These are phyloP conservation scores for Danielozyma ontarioensis DNA, from an alignment of 805 yeast species.

Conservation along the genomic window DNA sequence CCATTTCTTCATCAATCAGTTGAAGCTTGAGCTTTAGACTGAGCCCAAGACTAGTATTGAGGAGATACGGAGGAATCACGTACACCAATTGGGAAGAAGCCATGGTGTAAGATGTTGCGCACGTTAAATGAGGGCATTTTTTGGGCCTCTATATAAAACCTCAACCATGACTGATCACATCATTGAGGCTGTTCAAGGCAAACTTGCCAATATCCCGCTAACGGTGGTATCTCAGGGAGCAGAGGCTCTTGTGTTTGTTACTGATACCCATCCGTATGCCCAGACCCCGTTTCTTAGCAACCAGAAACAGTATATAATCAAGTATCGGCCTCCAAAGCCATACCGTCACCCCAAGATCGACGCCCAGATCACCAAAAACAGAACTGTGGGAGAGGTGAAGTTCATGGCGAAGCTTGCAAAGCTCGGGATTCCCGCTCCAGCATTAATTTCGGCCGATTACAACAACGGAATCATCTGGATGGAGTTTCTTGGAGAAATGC, in stretches of 20 bases:
- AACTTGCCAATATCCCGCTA: slow-evolving; percentile 47
- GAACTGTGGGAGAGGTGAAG: slow-evolving; percentile 84
- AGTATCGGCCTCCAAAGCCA: slow-evolving; percentile 85
- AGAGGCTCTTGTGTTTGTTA: slow-evolving; percentile 73
- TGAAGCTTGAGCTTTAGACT: slow-evolving; percentile 21
- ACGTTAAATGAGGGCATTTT: background rate
- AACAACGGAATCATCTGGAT: slow-evolving; percentile 82
- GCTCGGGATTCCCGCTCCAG: slow-evolving; percentile 66
- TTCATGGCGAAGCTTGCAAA: slow-evolving; percentile 53
- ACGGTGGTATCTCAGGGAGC: slow-evolving; percentile 79
- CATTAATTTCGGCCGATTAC: slow-evolving; percentile 70
- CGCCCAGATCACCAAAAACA: slow-evolving; percentile 62
- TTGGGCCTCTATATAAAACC: too few relatives aligned
- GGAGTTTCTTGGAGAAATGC: slow-evolving; percentile 63
- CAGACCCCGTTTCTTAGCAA: slow-evolving; percentile 18
- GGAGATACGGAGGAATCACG: slow-evolving; percentile 39
- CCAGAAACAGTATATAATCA: slow-evolving; percentile 51
- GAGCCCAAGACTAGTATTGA: slow-evolving; percentile 33
- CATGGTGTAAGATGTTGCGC: slow-evolving; percentile 1
- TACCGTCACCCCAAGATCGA: slow-evolving; percentile 87
- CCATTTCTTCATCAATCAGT: slow-evolving; percentile 19
- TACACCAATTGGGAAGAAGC: slow-evolving; percentile 18
- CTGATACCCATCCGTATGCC: slow-evolving; percentile 63
- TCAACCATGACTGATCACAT: slow-evolving; percentile 50
- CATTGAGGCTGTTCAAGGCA: slow-evolving; percentile 35